These are phyloP conservation scores for Fusarium sp. DNA, from an alignment of 2,329 filamentous ascomycete genomes.

Conservation along the genomic window DNA sequence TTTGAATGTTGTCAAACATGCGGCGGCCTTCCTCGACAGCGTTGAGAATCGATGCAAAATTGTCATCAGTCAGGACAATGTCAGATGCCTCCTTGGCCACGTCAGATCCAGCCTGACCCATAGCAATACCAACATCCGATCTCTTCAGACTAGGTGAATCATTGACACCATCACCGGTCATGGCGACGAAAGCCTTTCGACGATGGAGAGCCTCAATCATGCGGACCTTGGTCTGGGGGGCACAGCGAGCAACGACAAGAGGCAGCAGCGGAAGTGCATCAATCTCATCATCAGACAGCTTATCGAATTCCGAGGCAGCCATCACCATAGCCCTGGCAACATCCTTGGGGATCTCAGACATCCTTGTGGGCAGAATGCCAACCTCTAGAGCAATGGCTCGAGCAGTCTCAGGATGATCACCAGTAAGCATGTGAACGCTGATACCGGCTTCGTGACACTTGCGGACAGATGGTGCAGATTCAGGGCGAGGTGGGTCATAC, in stretches of 20 bases:
- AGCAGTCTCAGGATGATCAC: slow-evolving; percentile 72
- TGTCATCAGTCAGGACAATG: slow-evolving; percentile 77
- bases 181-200: slow-evolving; percentile 70
- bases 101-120: slow-evolving; percentile 74
- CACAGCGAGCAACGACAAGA: slow-evolving; percentile 74
- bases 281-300: slow-evolving; percentile 69
- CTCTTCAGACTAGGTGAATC: slow-evolving; percentile 73
- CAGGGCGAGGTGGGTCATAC: slow-evolving; percentile 76
- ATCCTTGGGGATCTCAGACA: slow-evolving; percentile 61
- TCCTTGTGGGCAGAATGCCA: slow-evolving; percentile 65
- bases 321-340: slow-evolving; percentile 70
- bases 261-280: slow-evolving; percentile 70
- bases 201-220: slow-evolving; percentile 79
- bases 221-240: slow-evolving; percentile 75
- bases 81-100: slow-evolving; percentile 74
- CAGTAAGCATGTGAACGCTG: slow-evolving; percentile 75
- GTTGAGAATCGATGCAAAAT: slow-evolving; percentile 75
- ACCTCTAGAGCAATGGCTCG: slow-evolving; percentile 71
- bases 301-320: slow-evolving; percentile 73
- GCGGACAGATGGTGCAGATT: slow-evolving; percentile 67
- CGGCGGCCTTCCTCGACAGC: slow-evolving; percentile 76
- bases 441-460: slow-evolving; percentile 69
- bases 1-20: slow-evolving; percentile 79
- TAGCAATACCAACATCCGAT: slow-evolving; percentile 76
- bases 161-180: slow-evolving; percentile 78